Conservation (phyloP, 2,329 filamentous ascomycete genomes). For the Colletotrichum navitas region DNA sequence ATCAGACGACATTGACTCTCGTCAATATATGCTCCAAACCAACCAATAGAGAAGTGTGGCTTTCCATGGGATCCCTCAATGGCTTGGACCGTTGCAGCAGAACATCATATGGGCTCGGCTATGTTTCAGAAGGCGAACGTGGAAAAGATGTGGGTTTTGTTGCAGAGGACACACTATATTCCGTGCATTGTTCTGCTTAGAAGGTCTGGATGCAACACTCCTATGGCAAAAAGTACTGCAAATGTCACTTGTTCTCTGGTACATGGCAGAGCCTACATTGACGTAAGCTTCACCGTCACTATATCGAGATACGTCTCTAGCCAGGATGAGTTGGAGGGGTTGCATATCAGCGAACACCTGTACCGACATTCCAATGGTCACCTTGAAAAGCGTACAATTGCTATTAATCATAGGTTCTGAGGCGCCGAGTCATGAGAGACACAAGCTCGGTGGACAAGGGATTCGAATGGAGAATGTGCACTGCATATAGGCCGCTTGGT, state of each 20-base stretch:
- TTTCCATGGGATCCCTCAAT: no score
- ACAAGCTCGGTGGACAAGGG: no score
- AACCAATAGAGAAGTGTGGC: no score
- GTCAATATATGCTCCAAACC: no score
- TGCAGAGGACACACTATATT: not conserved
- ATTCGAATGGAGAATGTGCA: no score
- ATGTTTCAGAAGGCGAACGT: not conserved
- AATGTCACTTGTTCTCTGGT: not conserved
- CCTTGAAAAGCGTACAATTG: not conserved
- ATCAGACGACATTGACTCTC: no score
- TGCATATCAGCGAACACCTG: not conserved
- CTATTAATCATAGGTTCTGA: not conserved
- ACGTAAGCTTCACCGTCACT: not conserved
- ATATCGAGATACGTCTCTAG: not conserved
- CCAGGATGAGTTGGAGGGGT: not conserved
- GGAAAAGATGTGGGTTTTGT: not conserved
- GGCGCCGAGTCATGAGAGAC: no score
- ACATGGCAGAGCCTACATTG: not conserved
- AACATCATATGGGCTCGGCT: no score
- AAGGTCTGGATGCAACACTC: not conserved
- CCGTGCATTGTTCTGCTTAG: not conserved
- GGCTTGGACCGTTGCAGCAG: no score
- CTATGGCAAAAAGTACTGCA: not conserved
- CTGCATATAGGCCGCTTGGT: no score
- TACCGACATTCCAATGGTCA: not conserved